Percentiles rank a stretch among this genome's conserved stretches.
Conservation (phyloP, 148 eudicot genomes). For the Mesembryanthemum crystallinum region DNA sequence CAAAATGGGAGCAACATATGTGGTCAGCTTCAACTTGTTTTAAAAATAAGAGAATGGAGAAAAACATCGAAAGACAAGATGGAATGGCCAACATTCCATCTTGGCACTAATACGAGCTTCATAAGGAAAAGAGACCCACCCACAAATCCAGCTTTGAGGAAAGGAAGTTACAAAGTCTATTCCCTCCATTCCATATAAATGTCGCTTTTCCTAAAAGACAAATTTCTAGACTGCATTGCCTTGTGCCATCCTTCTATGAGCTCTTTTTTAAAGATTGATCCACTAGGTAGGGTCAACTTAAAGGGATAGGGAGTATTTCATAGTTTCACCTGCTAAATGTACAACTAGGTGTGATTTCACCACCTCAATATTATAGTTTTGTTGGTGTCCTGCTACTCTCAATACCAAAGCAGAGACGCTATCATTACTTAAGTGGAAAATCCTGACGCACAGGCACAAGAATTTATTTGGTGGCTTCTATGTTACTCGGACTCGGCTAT, state of each 20-base stretch:
- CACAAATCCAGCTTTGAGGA: neutral
- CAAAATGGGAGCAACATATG: neutral
- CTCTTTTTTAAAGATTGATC: neutral
- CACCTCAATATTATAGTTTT: no score
- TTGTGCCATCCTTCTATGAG: neutral
- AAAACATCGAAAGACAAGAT: neutral
- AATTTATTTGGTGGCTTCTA: no score
- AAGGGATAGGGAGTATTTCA: neutral
- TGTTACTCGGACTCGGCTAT: no score
- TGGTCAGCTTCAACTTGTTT: neutral
- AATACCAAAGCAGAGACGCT: no score
- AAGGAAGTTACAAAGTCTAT: no score
- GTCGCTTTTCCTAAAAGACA: no score
- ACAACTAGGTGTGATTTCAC: neutral
- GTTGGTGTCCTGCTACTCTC: no score
- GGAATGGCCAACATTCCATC: neutral
- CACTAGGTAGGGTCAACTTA: neutral
- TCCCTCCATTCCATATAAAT: no score
- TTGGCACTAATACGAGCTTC: neutral
- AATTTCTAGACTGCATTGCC: neutral
- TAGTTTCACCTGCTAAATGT: neutral
- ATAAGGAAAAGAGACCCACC: neutral
- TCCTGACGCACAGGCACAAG: no score
- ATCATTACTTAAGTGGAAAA: no score
- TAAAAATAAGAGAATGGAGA: neutral